Conservation (phyloP, 2,329 filamentous ascomycete species). For the Paraconiothyrium sp. region DNA sequence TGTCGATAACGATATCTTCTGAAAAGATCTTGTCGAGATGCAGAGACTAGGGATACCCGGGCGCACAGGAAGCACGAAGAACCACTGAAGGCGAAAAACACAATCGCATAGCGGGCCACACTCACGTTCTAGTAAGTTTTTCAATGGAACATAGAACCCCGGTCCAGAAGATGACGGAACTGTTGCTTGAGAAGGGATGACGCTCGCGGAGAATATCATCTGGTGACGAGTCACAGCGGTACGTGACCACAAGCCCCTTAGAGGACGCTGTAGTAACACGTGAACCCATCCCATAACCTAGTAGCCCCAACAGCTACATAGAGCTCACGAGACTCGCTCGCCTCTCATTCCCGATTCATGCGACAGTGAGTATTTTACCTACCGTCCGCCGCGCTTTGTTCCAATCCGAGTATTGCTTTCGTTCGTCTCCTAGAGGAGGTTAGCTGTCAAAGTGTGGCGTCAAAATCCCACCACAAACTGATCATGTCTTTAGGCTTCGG, state of each 20-base stretch:
- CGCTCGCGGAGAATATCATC: neutral
- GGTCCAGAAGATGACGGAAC: neutral
- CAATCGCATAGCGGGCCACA: neutral
- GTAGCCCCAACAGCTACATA: neutral
- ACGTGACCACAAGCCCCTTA: neutral
- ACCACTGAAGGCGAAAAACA: neutral
- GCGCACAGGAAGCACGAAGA: neutral
- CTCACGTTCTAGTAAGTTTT: neutral
- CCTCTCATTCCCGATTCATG: slow-evolving; percentile 1
- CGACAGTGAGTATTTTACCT: neutral
- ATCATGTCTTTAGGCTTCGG: neutral
- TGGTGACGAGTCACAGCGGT: neutral
- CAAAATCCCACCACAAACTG: neutral
- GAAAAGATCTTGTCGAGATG: neutral
- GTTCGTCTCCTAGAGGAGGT: neutral
- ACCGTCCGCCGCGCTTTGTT: neutral
- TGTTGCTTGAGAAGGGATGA: neutral
- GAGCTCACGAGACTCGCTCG: neutral
- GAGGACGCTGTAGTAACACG: neutral
- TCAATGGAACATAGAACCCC: neutral
- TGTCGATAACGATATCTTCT: neutral
- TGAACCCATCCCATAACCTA: neutral
- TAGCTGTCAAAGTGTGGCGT: neutral
- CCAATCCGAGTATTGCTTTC: neutral
- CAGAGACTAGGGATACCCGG: neutral